phyloP scores from a whole-genome alignment of 192 early-diverging fungal genomes.

The Dimargaris verticillata region DNA sequence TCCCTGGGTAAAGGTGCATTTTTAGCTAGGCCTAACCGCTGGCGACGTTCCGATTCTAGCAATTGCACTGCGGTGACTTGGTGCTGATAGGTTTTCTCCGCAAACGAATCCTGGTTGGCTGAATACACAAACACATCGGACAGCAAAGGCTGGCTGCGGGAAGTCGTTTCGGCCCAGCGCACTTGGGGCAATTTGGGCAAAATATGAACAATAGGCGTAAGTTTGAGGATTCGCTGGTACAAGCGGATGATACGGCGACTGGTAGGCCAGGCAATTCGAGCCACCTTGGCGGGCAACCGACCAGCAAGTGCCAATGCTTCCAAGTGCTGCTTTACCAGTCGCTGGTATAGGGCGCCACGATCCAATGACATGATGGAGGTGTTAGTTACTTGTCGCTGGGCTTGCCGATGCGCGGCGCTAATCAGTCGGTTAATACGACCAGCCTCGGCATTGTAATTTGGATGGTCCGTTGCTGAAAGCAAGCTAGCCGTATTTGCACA shows the following conservation, averaged over 20 bases:
- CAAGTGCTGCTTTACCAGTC: not conserved
- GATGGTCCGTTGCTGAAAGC: no score
- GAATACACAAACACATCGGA: not conserved
- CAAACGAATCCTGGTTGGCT: slow-evolving; percentile 2
- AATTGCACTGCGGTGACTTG: not conserved
- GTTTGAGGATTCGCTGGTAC: not conserved
- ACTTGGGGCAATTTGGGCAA: not conserved
- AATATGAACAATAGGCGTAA: not conserved
- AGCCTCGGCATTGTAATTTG: no score
- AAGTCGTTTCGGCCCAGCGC: not conserved
- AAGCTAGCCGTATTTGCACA: no score
- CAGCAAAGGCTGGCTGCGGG: not conserved
- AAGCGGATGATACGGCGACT: not conserved
- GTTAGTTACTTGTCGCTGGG: not conserved
- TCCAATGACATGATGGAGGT: not conserved
- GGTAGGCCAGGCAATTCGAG: not conserved
- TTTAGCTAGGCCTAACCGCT: not conserved
- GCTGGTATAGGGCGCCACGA: not conserved
- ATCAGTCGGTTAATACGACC: not conserved
- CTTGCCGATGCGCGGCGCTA: not conserved
- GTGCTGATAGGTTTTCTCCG: not conserved
- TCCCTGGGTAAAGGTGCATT: not conserved
- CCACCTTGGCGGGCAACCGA: not conserved
- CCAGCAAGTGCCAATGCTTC: not conserved
- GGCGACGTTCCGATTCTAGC: not conserved